Evolutionary conservation across 2,329 filamentous ascomycete species (phyloP), one percentile per base, ranked within the genome.

Genomic region (Camptophora hylomeconis): DNA sequence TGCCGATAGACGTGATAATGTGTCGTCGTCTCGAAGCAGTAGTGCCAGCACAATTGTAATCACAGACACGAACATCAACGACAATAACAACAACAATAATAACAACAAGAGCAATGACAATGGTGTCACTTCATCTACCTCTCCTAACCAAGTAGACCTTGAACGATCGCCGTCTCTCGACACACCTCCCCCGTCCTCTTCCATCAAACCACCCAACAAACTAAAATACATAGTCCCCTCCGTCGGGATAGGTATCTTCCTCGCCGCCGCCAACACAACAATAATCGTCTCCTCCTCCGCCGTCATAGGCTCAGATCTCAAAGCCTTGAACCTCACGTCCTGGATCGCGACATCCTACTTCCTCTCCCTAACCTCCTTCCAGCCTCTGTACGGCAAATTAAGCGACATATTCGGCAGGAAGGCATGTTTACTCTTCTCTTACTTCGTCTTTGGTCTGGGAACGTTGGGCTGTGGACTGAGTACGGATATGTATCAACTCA

Each of bases 261-360:
- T 87, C 5, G 67, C 75, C 12, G 76, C 80, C 3, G 65, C 76
- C 28, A 80, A 87, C 47, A 78, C 84, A 50, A 81, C 81, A 1
- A 71, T 86, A 30, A 74, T 80, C 17, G 71, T 86, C 26, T 72
- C 73, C n/a, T 75, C 68, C n/a, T 84, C 84, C 50, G 77, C 76
- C 27, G 72, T 67, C 38, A 86, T 87, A 43, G 80, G 79, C 7
- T 80, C 68, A 32, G 80, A 86, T 38, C 57, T 87, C 16, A 63
- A 80, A 28, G 77, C 80, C 2, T 61, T 87, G 29, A 81, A 78
- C 47, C 70, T 69, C 40, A 82, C 78, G 3, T 77, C 71, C 29
- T 84, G 80, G 79, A 76, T 84, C 34, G 77, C 77, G 16, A 72
- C 70, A 15, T 65, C 64, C 17, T 67, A 86, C 49, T 78, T 83